A percentile compares a stretch with the other conserved stretches of the same genome.
Evolutionary conservation across 164 flowering plant genomes (phyloP).

Genomic region (Platanus orientalis): DNA sequence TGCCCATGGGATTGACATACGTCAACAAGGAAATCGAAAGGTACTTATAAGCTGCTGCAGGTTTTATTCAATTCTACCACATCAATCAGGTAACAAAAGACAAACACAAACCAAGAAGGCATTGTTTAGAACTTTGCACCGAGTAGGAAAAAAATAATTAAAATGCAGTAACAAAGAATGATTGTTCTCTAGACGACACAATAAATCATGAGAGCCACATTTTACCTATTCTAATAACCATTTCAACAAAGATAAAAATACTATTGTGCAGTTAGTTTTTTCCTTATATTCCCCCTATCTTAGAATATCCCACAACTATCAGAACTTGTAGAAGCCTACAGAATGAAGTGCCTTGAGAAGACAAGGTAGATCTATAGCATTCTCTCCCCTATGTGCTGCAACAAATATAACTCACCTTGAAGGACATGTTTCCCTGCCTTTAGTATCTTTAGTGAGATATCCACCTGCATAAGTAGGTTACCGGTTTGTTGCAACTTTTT

Average conservation of each 20-base stretch:
- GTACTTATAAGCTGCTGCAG: constrained; percentile 81
- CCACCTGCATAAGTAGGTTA: too few relatives aligned
- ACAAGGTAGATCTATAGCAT: not conserved
- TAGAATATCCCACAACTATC: not conserved
- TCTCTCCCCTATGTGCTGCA: not conserved
- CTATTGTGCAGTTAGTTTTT: not conserved
- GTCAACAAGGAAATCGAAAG: not conserved
- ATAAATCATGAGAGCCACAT: too few relatives aligned
- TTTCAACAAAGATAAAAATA: not conserved
- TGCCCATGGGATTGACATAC: too few relatives aligned
- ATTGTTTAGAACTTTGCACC: constrained; percentile 1
- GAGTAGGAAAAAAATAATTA: constrained; percentile 2
- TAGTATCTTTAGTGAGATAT: too few relatives aligned
- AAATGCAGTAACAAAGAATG: not conserved
- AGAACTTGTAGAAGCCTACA: not conserved
- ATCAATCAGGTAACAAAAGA: constrained; percentile 19
- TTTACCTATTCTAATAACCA: too few relatives aligned
- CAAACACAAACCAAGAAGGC: constrained; percentile 7
- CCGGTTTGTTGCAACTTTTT: too few relatives aligned
- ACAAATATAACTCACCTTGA: constrained; percentile 56
- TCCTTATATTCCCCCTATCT: not conserved
- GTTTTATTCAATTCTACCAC: constrained; percentile 68
- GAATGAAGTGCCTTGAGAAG: constrained; percentile 1
- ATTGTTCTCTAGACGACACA: too few relatives aligned
- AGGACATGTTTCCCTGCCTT: too few relatives aligned